Conservation (phyloP, 495 filamentous ascomycete genomes). For the Tuber magnatum region DNA sequence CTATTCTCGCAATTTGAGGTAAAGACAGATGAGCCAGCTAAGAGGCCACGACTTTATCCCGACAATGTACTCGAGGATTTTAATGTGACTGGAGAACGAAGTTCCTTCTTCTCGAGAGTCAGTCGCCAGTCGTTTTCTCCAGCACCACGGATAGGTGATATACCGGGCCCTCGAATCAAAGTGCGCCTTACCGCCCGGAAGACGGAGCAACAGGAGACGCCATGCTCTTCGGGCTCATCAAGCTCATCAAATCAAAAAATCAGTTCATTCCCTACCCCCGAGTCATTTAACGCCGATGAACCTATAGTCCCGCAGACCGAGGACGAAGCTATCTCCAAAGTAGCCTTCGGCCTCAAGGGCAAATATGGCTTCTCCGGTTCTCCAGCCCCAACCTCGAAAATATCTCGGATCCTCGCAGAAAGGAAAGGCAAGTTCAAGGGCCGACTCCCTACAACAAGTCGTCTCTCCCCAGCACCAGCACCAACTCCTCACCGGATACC, state of each 20-base stretch:
- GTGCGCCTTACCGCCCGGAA: neutral
- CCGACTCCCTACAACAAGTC: neutral
- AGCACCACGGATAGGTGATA: neutral
- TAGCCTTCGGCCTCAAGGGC: neutral
- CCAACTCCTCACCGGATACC: neutral
- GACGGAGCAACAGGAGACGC: neutral
- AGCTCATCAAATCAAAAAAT: neutral
- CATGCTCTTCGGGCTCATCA: neutral
- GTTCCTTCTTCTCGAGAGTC: slow-evolving; percentile 28
- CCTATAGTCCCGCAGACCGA: neutral
- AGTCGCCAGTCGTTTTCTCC: slow-evolving; percentile 1
- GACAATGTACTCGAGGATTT: slow-evolving; percentile 17
- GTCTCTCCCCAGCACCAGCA: neutral
- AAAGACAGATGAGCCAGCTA: slow-evolving; percentile 24
- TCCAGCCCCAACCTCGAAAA: neutral
- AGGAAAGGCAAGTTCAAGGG: neutral
- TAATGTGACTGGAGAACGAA: slow-evolving; percentile 26
- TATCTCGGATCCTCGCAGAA: neutral
- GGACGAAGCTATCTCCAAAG: neutral
- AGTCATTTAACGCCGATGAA: slow-evolving; percentile 1
- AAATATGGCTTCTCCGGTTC: neutral
- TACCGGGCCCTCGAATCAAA: neutral
- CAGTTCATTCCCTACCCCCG: neutral
- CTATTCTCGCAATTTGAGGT: slow-evolving; percentile 7
- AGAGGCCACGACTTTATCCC: slow-evolving; percentile 18